Evolutionary conservation across 139 green algal genomes (phyloP).

Genomic region (Coccomyxa sp.): DNA sequence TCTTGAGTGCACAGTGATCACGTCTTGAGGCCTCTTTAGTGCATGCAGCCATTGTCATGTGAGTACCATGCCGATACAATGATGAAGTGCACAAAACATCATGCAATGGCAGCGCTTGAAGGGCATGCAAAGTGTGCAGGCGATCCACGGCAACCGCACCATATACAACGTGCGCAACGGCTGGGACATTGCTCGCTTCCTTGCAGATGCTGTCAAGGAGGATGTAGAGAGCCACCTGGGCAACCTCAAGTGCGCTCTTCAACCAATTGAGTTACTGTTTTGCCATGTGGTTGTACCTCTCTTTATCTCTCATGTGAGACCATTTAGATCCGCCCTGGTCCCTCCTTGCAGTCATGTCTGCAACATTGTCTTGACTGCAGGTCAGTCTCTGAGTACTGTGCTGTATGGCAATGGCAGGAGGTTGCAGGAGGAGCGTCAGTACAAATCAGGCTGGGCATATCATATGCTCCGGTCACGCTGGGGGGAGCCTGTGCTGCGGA

Average conservation of each 20-base stretch:
- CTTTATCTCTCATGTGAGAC: not conserved
- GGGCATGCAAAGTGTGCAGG: slow-evolving; percentile 9
- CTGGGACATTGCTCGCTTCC: slow-evolving; percentile 40
- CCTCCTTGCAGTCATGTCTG: not conserved
- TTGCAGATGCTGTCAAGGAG: slow-evolving; percentile 28
- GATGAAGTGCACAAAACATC: not conserved
- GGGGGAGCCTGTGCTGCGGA: slow-evolving; percentile 22
- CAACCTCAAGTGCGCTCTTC: slow-evolving; percentile 26
- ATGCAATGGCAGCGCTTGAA: not conserved
- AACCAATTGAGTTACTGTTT: no score
- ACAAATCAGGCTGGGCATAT: slow-evolving; percentile 32
- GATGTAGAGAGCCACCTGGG: slow-evolving; percentile 29
- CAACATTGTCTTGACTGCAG: not conserved
- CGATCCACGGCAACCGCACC: slow-evolving; percentile 37
- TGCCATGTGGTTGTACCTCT: not conserved
- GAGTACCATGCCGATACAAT: not conserved
- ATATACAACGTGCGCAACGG: slow-evolving; percentile 44
- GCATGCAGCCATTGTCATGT: no score
- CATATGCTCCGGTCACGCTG: slow-evolving; percentile 39
- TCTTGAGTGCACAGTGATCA: no score
- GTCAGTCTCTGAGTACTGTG: not conserved
- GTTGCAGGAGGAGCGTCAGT: slow-evolving; percentile 35
- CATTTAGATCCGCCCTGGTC: not conserved
- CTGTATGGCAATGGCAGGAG: slow-evolving; percentile 4
- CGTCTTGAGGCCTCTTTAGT: no score